Evolutionary conservation across 768 basidiomycete species (phyloP), one percentile per base, ranked within the genome.

Genomic region (Pulveroboletus sp.): DNA sequence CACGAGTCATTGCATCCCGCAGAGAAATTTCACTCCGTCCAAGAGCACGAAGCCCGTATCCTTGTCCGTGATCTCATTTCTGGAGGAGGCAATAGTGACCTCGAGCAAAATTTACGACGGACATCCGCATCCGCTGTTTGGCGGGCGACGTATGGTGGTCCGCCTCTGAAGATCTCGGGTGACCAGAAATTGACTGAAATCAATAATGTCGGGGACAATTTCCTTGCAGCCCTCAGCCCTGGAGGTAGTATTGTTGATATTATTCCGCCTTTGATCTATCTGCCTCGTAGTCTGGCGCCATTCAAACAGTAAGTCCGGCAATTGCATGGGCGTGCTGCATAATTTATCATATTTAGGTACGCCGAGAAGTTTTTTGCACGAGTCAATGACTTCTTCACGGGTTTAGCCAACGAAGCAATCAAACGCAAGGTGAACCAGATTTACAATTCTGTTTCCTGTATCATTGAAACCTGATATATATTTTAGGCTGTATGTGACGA

Each of bases 161-260:
- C 47, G 11, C 51, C 51, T 5, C 40, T 43, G 4, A 49, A 43
- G 17, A 32, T 34, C 19, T 48, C 41, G 14, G 47, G 35, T 17
- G 51, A 48, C 27, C 31, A 43, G n/a, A 49, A 43, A 32, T 38
- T 52, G 41, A 41, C 36, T 13, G 46, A 52, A 31, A 23, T 52
- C 29, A 43, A 38, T 20, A 26, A 48, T 24, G 22, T 52, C 11
- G 46, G n/a, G 12, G 51, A 49, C 16, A 10, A 35, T 11, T 48
- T 48, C 19, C 26, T 38, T 6, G 36, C 9, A 34, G 47, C 42
- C 5, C n/a, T 53, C 29, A 48, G 36, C 34, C 51, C 51, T 2
- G 41, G 51, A 5, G 51, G 51, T 16, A 47, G 47, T 7, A 34
- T 53, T 36, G 47, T 53, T 17, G 51, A 49, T 26, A 22, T 49